Base-by-base conservation (phyloP, 371 early-diverging fungal genomes). In the Mortierella sp. region DNA sequence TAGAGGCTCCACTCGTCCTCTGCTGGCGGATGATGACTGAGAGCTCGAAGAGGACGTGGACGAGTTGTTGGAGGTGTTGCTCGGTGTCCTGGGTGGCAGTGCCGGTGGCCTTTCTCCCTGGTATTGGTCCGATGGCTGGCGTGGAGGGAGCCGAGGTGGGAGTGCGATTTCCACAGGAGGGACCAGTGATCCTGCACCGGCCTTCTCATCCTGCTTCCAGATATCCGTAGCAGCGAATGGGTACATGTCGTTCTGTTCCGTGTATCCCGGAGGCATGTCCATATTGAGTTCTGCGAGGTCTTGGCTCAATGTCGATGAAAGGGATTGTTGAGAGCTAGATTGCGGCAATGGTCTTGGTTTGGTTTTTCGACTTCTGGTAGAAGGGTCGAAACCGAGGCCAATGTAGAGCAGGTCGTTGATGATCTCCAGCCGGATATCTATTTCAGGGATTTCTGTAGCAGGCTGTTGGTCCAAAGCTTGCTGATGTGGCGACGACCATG, bases 351-450 rank as follows among this genome's bases (percentile, higher is more conserved):
- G 37, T 14, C 76, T 76, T 13, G 77, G 69, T 14, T 74, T 72
- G 10, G 71, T 61, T 26, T 76, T 83, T 5, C 83, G 79, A 43
- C 48, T 77, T 31, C 74, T 77, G 64, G 61, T 75, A 5, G 84
- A 84, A 26, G 86, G 86, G 48, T 86, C 86, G 48, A 86, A 86
- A 11, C 86, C 86, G 57, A 86, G 82, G 11, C 86, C 86, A n/a
- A 86, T 81, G 69, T 86, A 86, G 26, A 86, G 59, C 14, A 86
- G 75, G 26, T 86, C 86, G 53, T 81, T 86, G 48, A 86, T 79
- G 50, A 86, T 71, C 69, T 86, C 86, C 19, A 77, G 44, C 24
- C 86, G 79, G 73, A 86, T 86, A 70, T 86, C 86, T 13, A 67
- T 44, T 61, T 82, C 82, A 40, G 51, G 55, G 5, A 46, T 53